Conservation (phyloP, 768 basidiomycete species). For the Tricholoma sp. region DNA sequence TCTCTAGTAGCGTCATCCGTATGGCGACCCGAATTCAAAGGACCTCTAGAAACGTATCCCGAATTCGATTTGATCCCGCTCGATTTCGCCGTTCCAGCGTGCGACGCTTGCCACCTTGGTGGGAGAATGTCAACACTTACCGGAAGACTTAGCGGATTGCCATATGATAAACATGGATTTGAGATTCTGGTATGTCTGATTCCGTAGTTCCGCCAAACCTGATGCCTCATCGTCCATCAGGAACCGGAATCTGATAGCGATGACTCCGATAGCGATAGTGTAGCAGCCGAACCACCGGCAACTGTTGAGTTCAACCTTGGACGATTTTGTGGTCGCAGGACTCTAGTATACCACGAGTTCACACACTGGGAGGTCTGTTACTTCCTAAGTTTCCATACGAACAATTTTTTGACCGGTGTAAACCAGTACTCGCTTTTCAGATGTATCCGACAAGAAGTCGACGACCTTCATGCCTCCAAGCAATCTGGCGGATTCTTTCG, state of each 20-base stretch:
- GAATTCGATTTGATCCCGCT: slow-evolving; percentile 49
- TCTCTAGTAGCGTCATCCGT: slow-evolving; percentile 81
- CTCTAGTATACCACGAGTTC: slow-evolving; percentile 64
- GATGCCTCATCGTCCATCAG: slow-evolving; percentile 4
- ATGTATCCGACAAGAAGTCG: slow-evolving; percentile 51
- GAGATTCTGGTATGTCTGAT: slow-evolving; percentile 26
- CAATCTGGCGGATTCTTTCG: slow-evolving; percentile 47
- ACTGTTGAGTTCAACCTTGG: slow-evolving; percentile 56
- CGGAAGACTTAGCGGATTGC: slow-evolving; percentile 57
- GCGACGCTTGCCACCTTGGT: slow-evolving; percentile 81
- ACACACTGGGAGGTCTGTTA: slow-evolving; percentile 77
- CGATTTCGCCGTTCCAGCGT: slow-evolving; percentile 54
- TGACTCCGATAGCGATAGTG: slow-evolving; percentile 9
- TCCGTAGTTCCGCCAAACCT: not conserved
- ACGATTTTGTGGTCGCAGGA: slow-evolving; percentile 73
- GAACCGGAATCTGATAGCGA: slow-evolving; percentile 9
- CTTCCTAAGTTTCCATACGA: not conserved
- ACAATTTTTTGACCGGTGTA: slow-evolving; percentile 8
- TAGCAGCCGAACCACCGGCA: slow-evolving; percentile 12
- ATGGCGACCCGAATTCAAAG: slow-evolving; percentile 71
- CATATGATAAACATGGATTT: slow-evolving; percentile 72
- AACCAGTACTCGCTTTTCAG: slow-evolving; percentile 64
- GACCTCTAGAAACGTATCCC: slow-evolving; percentile 61
- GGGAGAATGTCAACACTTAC: slow-evolving; percentile 60
- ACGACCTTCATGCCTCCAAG: slow-evolving; percentile 37